These are phyloP conservation scores for Calocybe gangraenosa DNA, from an alignment of 768 basidiomycete species.

Conservation along the genomic window DNA sequence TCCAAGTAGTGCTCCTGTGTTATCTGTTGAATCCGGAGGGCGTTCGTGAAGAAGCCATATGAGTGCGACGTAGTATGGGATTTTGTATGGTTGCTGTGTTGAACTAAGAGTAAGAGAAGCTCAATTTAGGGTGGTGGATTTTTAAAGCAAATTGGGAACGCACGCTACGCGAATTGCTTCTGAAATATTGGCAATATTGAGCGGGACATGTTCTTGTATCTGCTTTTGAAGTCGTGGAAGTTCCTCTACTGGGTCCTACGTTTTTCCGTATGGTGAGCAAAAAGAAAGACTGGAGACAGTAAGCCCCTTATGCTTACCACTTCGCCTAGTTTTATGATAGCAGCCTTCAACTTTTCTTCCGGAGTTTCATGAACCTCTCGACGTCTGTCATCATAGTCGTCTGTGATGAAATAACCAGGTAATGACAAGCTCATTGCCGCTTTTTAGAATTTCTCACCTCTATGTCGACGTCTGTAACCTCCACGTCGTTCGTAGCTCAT, in stretches of 20 bases:
- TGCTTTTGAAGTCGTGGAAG: conserved; percentile 61
- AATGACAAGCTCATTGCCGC: neutral
- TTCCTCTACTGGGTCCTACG: conserved; percentile 68
- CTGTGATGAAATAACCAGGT: conserved; percentile 27
- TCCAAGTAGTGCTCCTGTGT: conserved; percentile 47
- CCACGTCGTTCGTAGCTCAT: conserved; percentile 64
- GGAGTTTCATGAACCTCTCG: conserved; percentile 65
- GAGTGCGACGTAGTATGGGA: conserved; percentile 82
- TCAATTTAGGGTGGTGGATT: neutral
- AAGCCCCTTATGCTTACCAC: conserved; percentile 49
- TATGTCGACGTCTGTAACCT: conserved; percentile 41
- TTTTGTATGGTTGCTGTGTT: conserved; percentile 93
- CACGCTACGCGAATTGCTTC: conserved; percentile 77
- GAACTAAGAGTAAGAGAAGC: conserved; percentile 45
- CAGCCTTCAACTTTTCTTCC: conserved; percentile 62
- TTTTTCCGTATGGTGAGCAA: conserved; percentile 4
- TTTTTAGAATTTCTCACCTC: conserved; percentile 53
- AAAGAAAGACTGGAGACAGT: conserved; percentile 1
- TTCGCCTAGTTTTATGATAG: conserved; percentile 75
- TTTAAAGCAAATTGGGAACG: conserved; percentile 13
- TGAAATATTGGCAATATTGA: conserved; percentile 59
- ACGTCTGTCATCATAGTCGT: conserved; percentile 67
- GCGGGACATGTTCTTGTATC: conserved; percentile 54
- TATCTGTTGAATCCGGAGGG: conserved; percentile 30
- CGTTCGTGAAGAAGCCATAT: conserved; percentile 63